A percentile compares a stretch with the other conserved stretches of the same genome.
Conservation (phyloP, 1,284 basidiomycete genomes). For the Moesziomyces parantarcticus region DNA sequence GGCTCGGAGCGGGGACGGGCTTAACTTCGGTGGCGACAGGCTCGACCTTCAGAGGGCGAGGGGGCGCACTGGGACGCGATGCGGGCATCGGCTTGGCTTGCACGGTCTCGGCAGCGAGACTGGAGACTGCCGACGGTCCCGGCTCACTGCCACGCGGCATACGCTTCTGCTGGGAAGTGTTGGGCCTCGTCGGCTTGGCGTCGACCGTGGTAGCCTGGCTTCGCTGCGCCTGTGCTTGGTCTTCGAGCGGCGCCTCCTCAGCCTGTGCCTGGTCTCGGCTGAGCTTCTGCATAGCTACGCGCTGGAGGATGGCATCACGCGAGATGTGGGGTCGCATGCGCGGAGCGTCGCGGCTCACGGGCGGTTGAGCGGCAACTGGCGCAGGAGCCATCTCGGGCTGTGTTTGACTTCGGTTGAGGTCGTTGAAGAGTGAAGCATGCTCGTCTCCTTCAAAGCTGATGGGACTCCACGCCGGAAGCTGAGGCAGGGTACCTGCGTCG, state of each 20-base stretch:
- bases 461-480: constrained; percentile 63
- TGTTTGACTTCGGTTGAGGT: constrained; percentile 19
- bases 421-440: constrained; percentile 15
- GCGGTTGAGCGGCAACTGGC: constrained; percentile 11
- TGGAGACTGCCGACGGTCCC: constrained; percentile 6
- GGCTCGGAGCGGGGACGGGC: constrained; percentile 48
- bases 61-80: constrained; percentile 35
- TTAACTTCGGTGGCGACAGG: constrained; percentile 30
- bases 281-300: constrained; percentile 57
- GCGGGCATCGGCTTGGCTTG: constrained; percentile 4
- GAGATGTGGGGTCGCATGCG: constrained; percentile 63
- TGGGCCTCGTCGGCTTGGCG: constrained; percentile 8
- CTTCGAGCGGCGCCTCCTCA: not conserved
- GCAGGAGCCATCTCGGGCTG: constrained; percentile 16
- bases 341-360: constrained; percentile 12
- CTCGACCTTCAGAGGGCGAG: constrained; percentile 6
- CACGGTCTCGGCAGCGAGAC: not conserved
- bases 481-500: constrained; percentile 35
- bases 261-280: constrained; percentile 32
- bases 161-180: constrained; percentile 14
- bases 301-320: constrained; percentile 60
- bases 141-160: constrained; percentile 40
- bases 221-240: not conserved
- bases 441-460: constrained; percentile 44
- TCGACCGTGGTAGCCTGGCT: constrained; percentile 3